Base-by-base conservation (phyloP, 352 stramenopile species). In the Globisporangium ultimum region DNA sequence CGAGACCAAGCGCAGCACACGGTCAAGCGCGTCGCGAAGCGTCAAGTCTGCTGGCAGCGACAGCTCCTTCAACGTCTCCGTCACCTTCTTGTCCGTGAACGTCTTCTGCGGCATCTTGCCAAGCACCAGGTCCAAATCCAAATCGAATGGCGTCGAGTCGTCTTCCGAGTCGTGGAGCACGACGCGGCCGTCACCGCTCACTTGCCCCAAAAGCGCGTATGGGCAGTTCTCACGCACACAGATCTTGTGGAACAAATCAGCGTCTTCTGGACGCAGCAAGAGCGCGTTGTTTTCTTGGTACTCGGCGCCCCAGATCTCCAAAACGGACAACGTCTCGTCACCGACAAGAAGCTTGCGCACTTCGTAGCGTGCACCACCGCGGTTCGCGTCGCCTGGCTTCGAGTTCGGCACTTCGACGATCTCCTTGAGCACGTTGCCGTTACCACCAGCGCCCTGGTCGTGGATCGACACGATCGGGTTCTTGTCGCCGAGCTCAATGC, bases 211-310 rank as follows among this genome's bases (percentile, higher is more conserved):
- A 40, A 99, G 84, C 20, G 91, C 76, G 60, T 98, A 97, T 32
- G 96, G 96, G 60, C 97, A 99, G 63, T 99, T 98, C 79, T 99
- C 98, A 47, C 98, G 89, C 53, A 90, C 82, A 40, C 95, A 98
- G 61, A 99, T 98, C 63, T 87, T 82, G 66, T 96, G 71, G 64
- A 99, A 98, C 9, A 98, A 60, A 8, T 95, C 85, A 7, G 88
- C 74, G 60, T 98, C 87, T 48, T 95, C 79, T 8, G 93, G 83
- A 49, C 84, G 80, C 48, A 99, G 89, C 24, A 99, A 74, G 20
- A 99, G 74, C 21, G 94, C 97, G 66, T 99, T 98, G 70, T 99
- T 99, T 74, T 99, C 98, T 80, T 99, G 98, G 78, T 99, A 99
- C 85, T 99, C 98, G 15, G 97, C 96, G 40, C 97, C 97, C 97